Base-by-base conservation (phyloP, 768 basidiomycete genomes). In the Dentipellis fragilis region DNA sequence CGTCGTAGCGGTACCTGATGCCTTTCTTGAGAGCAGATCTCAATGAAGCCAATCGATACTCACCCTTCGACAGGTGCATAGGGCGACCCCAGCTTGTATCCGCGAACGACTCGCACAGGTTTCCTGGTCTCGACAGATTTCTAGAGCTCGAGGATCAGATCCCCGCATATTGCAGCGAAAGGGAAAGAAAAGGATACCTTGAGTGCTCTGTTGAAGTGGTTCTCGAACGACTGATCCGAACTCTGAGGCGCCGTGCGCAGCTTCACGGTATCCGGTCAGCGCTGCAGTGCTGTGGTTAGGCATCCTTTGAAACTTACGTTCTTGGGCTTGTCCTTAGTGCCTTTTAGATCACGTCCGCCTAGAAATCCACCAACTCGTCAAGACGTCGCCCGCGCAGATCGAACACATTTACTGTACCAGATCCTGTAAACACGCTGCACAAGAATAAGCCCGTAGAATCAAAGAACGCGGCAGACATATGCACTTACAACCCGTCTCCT, bases 191-290 rank as follows among this genome's bases (percentile, higher is more conserved):
- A 59, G 17, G 42, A 84, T n/a, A n/a, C 84, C 73, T 81, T 73
- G 22, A 94, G 70, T 42, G 87, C 79, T 57, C 73, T 80, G 66
- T 94, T 94, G 63, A 78, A 79, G 8, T 66, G 68, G 59, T 87
- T 79, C 10, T 92, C 87, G 59, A 93, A 94, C 2, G 74, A 76
- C 66, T 95, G 93, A 66, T 94, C 82, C 51, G 74, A 85, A 61
- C 83, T 90, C 67, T 96, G 93, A 4, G 84, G 85, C 9, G 87
- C 93, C 0, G 93, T 94, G 12, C 93, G 86, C 47, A 95, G 82
- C 89, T 92, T 45, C 45, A 39, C n/a, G 42, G 40, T 36, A 29
- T 29, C 6, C 29, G 29, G 29, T 29, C 29, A 29, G 29, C 6
- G 6, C 29, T 29, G 6, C 29, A 29, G 29, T 6, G 29, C 29